A percentile compares a stretch with the other conserved stretches of the same genome.
phyloP scores from a whole-genome alignment of 2,329 filamentous ascomycete genomes.

The Talaromyces pinophilus region DNA sequence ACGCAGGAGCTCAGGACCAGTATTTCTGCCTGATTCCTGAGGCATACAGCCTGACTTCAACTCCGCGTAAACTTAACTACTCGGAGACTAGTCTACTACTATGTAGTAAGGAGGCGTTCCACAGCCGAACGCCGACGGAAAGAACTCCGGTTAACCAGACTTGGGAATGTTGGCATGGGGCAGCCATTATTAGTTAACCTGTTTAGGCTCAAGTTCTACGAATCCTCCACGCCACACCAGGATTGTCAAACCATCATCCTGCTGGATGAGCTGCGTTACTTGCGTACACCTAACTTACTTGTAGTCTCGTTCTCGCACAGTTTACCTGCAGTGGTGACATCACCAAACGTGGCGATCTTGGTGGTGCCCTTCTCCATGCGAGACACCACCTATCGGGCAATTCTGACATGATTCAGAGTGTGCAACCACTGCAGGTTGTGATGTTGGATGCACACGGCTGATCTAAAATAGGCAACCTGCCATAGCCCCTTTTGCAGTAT shows the following conservation, averaged over 20 bases:
- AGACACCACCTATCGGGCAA: neutral
- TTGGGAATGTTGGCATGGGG: neutral
- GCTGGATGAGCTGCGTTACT: neutral
- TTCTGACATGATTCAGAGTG: neutral
- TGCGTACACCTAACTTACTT: neutral
- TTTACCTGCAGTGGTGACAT: neutral
- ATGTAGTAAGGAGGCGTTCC: neutral
- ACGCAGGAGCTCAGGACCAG: neutral
- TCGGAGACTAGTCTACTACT: neutral
- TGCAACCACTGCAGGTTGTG: neutral
- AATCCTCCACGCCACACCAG: neutral
- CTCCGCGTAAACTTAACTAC: neutral
- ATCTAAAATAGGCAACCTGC: neutral
- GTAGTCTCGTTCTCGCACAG: neutral
- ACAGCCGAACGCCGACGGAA: neutral
- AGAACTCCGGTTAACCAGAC: neutral
- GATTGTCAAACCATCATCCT: neutral
- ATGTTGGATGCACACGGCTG: neutral
- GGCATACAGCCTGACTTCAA: neutral
- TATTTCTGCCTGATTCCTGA: conserved; percentile 1
- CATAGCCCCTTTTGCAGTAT: neutral
- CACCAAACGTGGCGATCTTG: neutral
- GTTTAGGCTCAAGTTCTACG: neutral
- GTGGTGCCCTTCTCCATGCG: neutral
- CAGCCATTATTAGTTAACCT: neutral